These are phyloP conservation scores for Epichloe gansuensis DNA, from an alignment of 2,329 filamentous ascomycete species.

Conservation along the genomic window DNA sequence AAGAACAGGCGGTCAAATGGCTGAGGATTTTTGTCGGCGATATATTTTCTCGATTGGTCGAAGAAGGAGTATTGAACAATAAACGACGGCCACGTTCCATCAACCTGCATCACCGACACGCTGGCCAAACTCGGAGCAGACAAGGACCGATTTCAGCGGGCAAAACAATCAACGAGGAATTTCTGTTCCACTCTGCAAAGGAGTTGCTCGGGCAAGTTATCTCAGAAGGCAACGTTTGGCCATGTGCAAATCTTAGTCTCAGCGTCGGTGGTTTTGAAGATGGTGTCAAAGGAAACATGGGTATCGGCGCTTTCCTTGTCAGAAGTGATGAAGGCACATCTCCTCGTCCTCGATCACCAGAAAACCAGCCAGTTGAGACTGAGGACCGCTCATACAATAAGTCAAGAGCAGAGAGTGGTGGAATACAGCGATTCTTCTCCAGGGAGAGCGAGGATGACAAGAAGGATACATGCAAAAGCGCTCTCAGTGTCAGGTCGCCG, in stretches of 20 bases:
- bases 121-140: conserved; percentile 59
- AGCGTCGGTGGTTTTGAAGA: conserved; percentile 91
- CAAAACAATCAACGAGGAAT: conserved; percentile 55
- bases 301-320: conserved; percentile 76
- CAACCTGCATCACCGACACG: conserved; percentile 69
- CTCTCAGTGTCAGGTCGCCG: neutral
- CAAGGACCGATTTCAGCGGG: conserved; percentile 66
- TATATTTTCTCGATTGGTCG: conserved; percentile 77
- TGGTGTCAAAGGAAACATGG: conserved; percentile 67
- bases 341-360: conserved; percentile 11
- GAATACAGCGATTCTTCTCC: conserved; percentile 46
- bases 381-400: conserved; percentile 16
- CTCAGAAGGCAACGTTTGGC: conserved; percentile 70
- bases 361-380: neutral
- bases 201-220: conserved; percentile 66
- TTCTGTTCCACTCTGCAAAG: conserved; percentile 64
- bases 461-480: neutral
- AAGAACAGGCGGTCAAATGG: conserved; percentile 74
- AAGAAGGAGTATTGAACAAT: conserved; percentile 81
- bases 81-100: conserved; percentile 76
- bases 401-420: conserved; percentile 28
- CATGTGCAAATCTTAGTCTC: conserved; percentile 79
- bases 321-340: conserved; percentile 52
- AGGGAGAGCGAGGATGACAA: conserved; percentile 14
- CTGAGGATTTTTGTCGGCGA: conserved; percentile 83